Evolutionary conservation across 768 basidiomycete genomes (phyloP), one percentile per base, ranked within the genome.

Genomic region (Naematelia encephala): DNA sequence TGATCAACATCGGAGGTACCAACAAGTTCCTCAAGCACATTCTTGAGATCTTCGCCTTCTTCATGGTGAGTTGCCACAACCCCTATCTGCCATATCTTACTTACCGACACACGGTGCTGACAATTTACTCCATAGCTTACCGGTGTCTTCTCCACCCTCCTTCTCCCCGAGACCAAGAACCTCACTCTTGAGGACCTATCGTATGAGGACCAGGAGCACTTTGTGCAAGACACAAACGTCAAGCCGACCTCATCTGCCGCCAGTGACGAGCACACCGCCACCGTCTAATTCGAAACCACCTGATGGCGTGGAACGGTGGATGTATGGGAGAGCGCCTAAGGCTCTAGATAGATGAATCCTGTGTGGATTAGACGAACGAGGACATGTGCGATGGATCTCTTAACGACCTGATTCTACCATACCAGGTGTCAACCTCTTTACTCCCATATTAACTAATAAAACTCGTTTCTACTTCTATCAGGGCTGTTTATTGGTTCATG

Each of bases 81-180:
- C 21, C n/a, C 10, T 47, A 8, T 21, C 21, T 47, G 11, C 25
- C 46, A 47, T 47, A 11, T 21, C n/a, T 26, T 47, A n/a, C n/a
- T n/a, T n/a, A n/a, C n/a, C n/a, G n/a, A n/a, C n/a, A n/a, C n/a
- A n/a, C n/a, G n/a, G n/a, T 47, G n/a, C 46, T 47, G 11, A 21
- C 46, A 10, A 21, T 19, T 43, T 11, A 11, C n/a, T n/a, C n/a
- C 25, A 8, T 21, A 19, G n/a, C 46, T 47, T 47, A 47, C 46
- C 46, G 46, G 25, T 19, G 25, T 26, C 46, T 47, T 26, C 46
- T 47, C 46, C 13, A 77, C 76, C 19, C 61, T 73, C 42, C 67
- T 78, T 21, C 55, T 78, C 8, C 78, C 76, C 21, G 76, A 78
- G 60, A 77, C 75, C 48, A 77, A 69, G 57, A 67, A 64, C n/a